Percentiles rank a stretch among this genome's conserved stretches.
These are phyloP conservation scores for Yamadazyma ubonensis DNA, from an alignment of 805 yeast genomes.

Conservation along the genomic window DNA sequence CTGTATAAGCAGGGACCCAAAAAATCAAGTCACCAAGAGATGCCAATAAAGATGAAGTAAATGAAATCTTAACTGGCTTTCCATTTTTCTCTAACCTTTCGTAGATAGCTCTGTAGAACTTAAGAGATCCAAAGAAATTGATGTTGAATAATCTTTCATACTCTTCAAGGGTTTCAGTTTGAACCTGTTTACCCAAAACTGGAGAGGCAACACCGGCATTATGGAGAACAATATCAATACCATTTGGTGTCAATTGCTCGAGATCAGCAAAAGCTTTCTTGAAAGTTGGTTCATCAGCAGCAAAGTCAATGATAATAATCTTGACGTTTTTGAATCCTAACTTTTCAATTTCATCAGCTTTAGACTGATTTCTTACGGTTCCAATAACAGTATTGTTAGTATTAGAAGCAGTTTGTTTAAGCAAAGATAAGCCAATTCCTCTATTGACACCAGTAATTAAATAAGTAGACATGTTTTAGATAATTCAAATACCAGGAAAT, in stretches of 20 bases:
- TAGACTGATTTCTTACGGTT: conserved; percentile 20
- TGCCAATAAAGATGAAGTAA: conserved; percentile 16
- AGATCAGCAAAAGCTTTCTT: conserved; percentile 11
- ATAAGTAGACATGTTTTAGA: conserved; percentile 17
- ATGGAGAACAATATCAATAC: conserved; percentile 34
- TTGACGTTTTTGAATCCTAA: conserved; percentile 10
- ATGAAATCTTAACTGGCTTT: not conserved
- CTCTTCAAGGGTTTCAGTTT: not conserved
- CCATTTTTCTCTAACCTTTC: conserved; percentile 2
- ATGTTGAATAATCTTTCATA: not conserved
- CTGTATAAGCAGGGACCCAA: conserved; percentile 21
- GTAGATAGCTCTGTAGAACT: conserved; percentile 2
- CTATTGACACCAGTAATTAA: conserved; percentile 43
- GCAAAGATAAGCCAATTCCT: conserved; percentile 38
- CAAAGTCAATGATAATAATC: conserved; percentile 9
- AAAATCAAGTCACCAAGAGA: not conserved
- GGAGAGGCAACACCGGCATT: conserved; percentile 27
- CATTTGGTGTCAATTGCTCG: conserved; percentile 22
- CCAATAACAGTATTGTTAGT: conserved; percentile 23
- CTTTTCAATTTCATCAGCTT: conserved; percentile 12
- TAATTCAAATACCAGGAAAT: too few relatives aligned
- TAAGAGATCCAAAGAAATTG: conserved; percentile 3
- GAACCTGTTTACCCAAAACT: not conserved
- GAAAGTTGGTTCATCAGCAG: conserved; percentile 10
- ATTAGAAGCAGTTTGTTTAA: conserved; percentile 20